A percentile compares a stretch with the other conserved stretches of the same genome.
Conservation (phyloP, 768 basidiomycete species). For the Amanita subjunquillea region DNA sequence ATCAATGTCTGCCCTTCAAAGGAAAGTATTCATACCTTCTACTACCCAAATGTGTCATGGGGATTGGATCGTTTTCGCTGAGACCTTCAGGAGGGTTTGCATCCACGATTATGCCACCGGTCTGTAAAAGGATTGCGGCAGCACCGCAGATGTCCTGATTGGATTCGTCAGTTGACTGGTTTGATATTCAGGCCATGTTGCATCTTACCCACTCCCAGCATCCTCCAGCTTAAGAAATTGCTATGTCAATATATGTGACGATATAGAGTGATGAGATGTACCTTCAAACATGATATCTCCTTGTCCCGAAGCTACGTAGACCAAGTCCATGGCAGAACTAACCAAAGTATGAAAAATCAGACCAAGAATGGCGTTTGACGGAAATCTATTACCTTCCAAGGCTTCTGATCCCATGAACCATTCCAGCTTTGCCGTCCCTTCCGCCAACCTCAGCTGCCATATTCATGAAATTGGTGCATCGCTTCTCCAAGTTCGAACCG, state of each 20-base stretch:
- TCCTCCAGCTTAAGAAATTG: conserved; percentile 9
- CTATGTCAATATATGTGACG: neutral
- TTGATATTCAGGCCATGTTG: neutral
- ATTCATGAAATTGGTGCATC: conserved; percentile 14
- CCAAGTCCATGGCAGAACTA: conserved; percentile 16
- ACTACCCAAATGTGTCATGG: conserved; percentile 14
- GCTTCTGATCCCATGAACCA: conserved; percentile 17
- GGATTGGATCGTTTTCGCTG: conserved; percentile 10
- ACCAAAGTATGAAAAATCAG: neutral
- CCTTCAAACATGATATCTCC: conserved; percentile 18
- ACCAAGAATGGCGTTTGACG: neutral
- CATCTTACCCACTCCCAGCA: conserved; percentile 17
- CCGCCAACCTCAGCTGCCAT: conserved; percentile 17
- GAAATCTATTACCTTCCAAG: conserved; percentile 11
- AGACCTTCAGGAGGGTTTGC: conserved; percentile 13
- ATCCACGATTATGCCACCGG: conserved; percentile 15
- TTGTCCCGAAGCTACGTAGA: conserved; percentile 15
- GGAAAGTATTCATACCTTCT: conserved; percentile 6
- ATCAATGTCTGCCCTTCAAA: neutral
- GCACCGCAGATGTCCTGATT: conserved; percentile 15
- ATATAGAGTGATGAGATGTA: neutral
- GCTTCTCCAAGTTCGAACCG: conserved; percentile 13
- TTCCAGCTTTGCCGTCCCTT: conserved; percentile 13
- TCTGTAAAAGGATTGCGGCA: conserved; percentile 16
- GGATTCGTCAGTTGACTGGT: neutral